Evolutionary conservation across 805 yeast species (phyloP).

Genomic region (Metschnikowia amazonensis): DNA sequence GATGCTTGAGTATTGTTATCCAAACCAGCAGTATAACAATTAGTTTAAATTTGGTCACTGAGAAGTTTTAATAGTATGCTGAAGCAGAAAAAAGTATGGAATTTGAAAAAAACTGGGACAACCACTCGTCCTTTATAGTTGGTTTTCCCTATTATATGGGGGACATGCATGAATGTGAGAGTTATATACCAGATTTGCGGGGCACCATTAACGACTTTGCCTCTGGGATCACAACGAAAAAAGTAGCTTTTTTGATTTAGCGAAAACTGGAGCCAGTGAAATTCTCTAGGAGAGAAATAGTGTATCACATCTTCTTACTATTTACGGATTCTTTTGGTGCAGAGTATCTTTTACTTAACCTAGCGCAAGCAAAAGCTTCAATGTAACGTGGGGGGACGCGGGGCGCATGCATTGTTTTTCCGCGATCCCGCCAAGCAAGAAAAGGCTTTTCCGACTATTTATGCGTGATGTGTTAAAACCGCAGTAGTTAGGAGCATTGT

Average conservation of each 20-base stretch:
- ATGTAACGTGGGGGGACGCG: conserved; percentile 1
- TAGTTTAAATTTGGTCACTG: not conserved
- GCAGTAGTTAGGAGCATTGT: not conserved
- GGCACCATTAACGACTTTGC: not conserved
- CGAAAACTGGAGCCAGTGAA: too few species aligned
- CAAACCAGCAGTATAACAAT: conserved; percentile 2
- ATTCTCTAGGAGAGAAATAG: too few species aligned
- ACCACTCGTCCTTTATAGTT: not conserved
- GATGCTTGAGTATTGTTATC: not conserved
- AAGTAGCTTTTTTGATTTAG: not conserved
- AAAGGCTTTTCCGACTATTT: not conserved
- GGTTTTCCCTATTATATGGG: not conserved
- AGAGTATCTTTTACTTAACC: not conserved
- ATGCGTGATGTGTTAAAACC: not conserved
- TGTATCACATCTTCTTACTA: too few species aligned
- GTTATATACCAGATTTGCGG: not conserved
- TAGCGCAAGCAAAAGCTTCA: not conserved
- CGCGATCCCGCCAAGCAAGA: not conserved
- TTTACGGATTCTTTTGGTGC: too few species aligned
- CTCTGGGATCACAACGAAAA: not conserved
- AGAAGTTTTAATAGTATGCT: not conserved
- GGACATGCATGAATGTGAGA: not conserved
- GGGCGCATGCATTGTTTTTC: conserved; percentile 2
- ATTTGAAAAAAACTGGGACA: not conserved
- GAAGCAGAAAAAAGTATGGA: not conserved